Base-by-base conservation (phyloP, 2,329 filamentous ascomycete species). In the Canariomyces notabilis region DNA sequence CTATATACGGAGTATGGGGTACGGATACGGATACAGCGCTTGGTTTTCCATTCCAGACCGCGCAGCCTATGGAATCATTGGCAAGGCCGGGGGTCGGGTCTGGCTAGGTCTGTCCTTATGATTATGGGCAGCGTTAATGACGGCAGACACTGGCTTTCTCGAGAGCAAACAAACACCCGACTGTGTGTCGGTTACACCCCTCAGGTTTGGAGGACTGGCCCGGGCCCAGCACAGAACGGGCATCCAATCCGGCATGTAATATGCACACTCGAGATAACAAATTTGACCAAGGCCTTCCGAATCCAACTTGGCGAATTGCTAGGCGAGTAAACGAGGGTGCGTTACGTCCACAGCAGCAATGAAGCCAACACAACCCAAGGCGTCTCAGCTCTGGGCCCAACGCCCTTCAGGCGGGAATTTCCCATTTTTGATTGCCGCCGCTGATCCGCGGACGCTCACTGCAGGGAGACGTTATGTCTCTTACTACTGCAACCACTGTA, bases 31-130 rank as follows among this genome's bases (percentile, higher is more conserved):
- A n/a, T n/a, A n/a, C n/a, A n/a, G 36, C 42, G 50, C 46, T 46
- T 48, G 38, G 44, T 37, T 37, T 37, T 34, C 42, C 41, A 48
- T 54, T 52, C 49, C 46, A 51, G 43, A 45, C 49, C 46, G 46
- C 46, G 43, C 46, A 52, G 26, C 38, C 44, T 43, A 38, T 37
- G 19, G 42, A 37, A 33, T 33, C 42, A 41, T 31, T 40, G 35
- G 22, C 36, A 41, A 48, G 49, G 37, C n/a, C n/a, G n/a, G n/a
- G n/a, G n/a, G n/a, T n/a, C n/a, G n/a, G n/a, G n/a, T n/a, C n/a
- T n/a, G 36, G 26, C 16, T 26, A 44, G 37, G 48, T 46, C 31
- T 42, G 37, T 34, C 42, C 18, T 38, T 43, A 37, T 42, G 43
- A 42, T 48, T 38, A 44, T 42, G 41, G 32, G 42, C 40, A 39